phyloP scores from a whole-genome alignment of 2,329 filamentous ascomycete species.

The Trichoderma koningii region DNA sequence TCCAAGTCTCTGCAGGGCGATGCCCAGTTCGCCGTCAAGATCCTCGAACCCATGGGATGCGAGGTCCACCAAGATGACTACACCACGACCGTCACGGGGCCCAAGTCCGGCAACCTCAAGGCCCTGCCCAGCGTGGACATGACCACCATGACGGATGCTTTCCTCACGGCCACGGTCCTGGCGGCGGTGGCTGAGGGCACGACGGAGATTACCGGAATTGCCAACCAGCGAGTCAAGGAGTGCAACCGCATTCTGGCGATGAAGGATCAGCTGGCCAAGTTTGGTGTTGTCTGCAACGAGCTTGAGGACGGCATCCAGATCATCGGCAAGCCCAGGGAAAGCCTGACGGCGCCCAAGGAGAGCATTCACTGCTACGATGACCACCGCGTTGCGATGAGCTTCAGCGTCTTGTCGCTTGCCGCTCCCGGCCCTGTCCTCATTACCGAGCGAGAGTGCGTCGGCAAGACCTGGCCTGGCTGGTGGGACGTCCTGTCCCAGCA shows the following conservation, averaged over 20 bases:
- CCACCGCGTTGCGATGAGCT: conserved; percentile 97
- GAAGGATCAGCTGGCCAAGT: conserved; percentile 92
- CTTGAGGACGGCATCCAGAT: conserved; percentile 92
- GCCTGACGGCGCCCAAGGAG: conserved; percentile 57
- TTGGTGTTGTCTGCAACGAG: conserved; percentile 82
- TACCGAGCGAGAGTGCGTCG: conserved; percentile 87
- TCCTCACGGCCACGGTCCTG: conserved; percentile 90
- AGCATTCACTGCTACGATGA: conserved; percentile 94
- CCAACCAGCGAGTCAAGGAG: conserved; percentile 97
- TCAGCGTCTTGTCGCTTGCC: conserved; percentile 80
- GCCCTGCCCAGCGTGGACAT: conserved; percentile 86
- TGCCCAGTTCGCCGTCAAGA: conserved; percentile 88
- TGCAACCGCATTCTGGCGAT: conserved; percentile 96
- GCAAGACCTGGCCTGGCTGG: conserved; percentile 99
- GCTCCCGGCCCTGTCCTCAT: conserved; percentile 73
- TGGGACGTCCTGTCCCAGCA: conserved; percentile 84
- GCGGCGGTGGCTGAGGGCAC: conserved; percentile 83
- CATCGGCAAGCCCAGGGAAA: conserved; percentile 52
- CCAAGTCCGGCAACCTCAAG: conserved; percentile 70
- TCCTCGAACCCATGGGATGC: conserved; percentile 92
- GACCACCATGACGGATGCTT: conserved; percentile 99
- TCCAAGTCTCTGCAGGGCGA: conserved; percentile 91
- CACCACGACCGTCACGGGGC: conserved; percentile 92
- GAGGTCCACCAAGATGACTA: conserved; percentile 78
- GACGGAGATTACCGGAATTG: conserved; percentile 89